phyloP scores from a whole-genome alignment of 1,284 basidiomycete genomes.

The Heterobasidion parviporum region DNA sequence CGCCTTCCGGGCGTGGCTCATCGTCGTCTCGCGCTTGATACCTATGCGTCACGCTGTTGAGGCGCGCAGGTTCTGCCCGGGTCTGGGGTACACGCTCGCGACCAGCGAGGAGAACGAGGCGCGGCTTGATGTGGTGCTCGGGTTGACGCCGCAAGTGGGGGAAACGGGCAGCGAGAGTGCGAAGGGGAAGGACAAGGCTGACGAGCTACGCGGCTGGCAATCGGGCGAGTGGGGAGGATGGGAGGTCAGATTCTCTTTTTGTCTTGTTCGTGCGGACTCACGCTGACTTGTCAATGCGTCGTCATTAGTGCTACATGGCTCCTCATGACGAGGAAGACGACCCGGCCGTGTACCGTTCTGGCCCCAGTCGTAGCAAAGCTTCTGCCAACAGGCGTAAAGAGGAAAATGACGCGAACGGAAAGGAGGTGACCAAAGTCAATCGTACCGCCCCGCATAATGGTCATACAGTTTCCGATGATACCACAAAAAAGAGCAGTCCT shows the following conservation, averaged over 20 bases:
- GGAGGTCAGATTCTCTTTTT: slow-evolving; percentile 55
- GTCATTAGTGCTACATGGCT: slow-evolving; percentile 80
- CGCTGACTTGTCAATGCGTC: slow-evolving; percentile 1
- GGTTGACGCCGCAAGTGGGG: slow-evolving; percentile 69
- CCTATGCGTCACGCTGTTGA: slow-evolving; percentile 70
- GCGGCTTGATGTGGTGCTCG: slow-evolving; percentile 84
- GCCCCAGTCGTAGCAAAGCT: slow-evolving; percentile 40
- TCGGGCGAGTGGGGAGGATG: slow-evolving; percentile 86
- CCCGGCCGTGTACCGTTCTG: slow-evolving; percentile 86
- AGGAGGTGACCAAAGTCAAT: too few relatives aligned
- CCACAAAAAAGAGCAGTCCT: slow-evolving; percentile 16
- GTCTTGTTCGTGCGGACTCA: neutral
- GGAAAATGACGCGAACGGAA: slow-evolving; percentile 13
- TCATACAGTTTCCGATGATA: too few relatives aligned
- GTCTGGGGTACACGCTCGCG: slow-evolving; percentile 93
- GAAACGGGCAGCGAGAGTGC: slow-evolving; percentile 29
- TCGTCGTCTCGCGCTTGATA: slow-evolving; percentile 72
- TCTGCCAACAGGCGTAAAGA: slow-evolving; percentile 7
- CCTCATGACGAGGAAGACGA: slow-evolving; percentile 91
- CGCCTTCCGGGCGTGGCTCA: slow-evolving; percentile 89
- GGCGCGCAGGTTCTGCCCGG: slow-evolving; percentile 86
- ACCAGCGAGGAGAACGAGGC: slow-evolving; percentile 81
- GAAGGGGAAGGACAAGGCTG: slow-evolving; percentile 22
- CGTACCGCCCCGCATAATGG: too few relatives aligned
- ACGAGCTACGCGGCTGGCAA: slow-evolving; percentile 53